Evolutionary conservation across 768 basidiomycete genomes (phyloP).

Genomic region (Mycena amicta): DNA sequence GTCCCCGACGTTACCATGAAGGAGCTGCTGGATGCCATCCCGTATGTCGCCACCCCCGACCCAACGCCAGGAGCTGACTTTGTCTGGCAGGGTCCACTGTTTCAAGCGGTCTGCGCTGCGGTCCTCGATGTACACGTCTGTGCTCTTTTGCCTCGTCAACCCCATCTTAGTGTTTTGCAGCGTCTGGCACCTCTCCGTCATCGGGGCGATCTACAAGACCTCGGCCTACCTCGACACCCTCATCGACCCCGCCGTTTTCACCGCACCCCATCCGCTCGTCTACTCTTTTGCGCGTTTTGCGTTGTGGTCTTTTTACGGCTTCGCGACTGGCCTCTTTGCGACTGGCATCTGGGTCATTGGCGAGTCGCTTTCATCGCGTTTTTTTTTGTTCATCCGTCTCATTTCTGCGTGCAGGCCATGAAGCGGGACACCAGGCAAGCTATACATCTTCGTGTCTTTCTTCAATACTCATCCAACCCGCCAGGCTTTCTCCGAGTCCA

Average conservation of each 20-base stretch:
- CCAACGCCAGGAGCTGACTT: not conserved
- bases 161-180: conserved; percentile 36
- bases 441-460: not conserved
- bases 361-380: not conserved
- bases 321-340: conserved; percentile 78
- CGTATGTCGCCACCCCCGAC: conserved; percentile 48
- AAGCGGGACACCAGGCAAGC: conserved; percentile 88
- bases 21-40: conserved; percentile 80
- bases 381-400: not conserved
- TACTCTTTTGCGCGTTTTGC: conserved; percentile 63
- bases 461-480: not conserved
- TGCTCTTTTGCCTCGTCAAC: conserved; percentile 4
- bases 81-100: conserved; percentile 70
- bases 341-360: conserved; percentile 90
- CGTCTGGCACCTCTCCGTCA: conserved; percentile 71
- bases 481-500: conserved; percentile 76
- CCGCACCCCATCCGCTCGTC: conserved; percentile 59
- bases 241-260: conserved; percentile 55
- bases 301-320: conserved; percentile 79
- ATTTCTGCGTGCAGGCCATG: conserved; percentile 56
- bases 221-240: conserved; percentile 64
- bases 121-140: conserved; percentile 79
- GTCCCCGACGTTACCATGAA: conserved; percentile 88
- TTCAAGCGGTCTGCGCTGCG: conserved; percentile 84
- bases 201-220: conserved; percentile 69